A percentile compares a stretch with the other conserved stretches of the same genome.
Conservation (phyloP, 208 protist genomes). For the Leishmania guyanensis region DNA sequence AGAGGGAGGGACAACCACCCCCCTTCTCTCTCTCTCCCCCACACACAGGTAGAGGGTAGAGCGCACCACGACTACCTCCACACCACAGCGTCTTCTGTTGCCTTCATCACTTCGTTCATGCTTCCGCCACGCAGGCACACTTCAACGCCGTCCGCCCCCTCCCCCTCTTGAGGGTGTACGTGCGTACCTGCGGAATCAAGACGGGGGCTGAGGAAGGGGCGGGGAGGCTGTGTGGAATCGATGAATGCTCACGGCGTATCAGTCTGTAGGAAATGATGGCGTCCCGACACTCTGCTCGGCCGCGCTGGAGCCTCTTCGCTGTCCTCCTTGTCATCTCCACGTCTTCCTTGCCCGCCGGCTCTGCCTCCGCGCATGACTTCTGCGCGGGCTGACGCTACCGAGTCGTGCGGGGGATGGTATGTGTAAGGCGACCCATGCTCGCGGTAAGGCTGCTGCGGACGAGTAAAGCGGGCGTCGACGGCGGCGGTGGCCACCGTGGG, state of each 20-base stretch:
- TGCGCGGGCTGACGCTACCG: not conserved
- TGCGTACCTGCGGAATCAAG: not conserved
- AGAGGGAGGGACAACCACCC: not conserved
- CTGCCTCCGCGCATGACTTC: not conserved
- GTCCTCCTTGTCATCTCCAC: constrained; percentile 10
- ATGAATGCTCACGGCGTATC: constrained; percentile 6
- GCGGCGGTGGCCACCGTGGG: not conserved
- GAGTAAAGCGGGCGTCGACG: not conserved
- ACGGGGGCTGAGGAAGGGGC: not conserved
- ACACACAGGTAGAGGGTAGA: not conserved
- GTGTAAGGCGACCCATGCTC: not conserved
- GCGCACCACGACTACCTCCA: not conserved
- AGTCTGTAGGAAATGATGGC: constrained; percentile 19
- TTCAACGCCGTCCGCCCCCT: not conserved
- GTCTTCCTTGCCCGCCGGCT: not conserved
- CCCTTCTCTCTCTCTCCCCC: no score
- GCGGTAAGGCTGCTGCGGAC: not conserved
- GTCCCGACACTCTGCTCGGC: constrained; percentile 29
- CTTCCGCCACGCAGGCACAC: not conserved
- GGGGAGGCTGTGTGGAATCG: not conserved
- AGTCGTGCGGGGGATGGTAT: not conserved
- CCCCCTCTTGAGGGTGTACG: not conserved
- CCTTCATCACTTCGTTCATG: not conserved
- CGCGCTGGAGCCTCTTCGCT: constrained; percentile 8
- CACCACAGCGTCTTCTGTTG: not conserved